Evolutionary conservation across 805 yeast genomes (phyloP).

Genomic region (Sugiyamaella marilandica): DNA sequence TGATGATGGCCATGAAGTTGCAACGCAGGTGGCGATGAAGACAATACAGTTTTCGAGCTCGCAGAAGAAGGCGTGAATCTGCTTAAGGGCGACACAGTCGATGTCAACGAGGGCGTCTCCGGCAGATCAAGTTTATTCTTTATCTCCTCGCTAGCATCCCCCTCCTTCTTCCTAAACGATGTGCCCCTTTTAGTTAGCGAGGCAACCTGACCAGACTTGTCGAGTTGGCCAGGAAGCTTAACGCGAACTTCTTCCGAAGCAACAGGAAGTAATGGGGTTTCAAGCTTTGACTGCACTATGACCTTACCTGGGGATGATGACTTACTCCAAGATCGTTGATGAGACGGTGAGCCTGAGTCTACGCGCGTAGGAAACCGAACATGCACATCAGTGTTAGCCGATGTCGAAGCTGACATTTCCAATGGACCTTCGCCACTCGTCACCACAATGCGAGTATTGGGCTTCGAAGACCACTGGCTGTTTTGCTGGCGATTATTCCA

Average conservation of each 20-base stretch:
- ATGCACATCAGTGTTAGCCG: no score
- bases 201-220: not conserved
- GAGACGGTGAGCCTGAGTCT: not conserved
- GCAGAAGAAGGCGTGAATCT: no score
- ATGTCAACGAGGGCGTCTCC: slow-evolving; percentile 42
- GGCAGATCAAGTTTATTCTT: no score
- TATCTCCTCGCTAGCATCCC: no score
- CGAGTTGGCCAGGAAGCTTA: not conserved
- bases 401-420: no score
- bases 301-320: not conserved
- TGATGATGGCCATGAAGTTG: no score
- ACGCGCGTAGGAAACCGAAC: not conserved
- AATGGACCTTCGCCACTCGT: no score
- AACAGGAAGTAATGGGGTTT: not conserved
- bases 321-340: not conserved
- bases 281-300: not conserved
- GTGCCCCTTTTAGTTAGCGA: not conserved
- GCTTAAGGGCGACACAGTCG: slow-evolving; percentile 39
- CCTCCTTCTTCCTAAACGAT: no score
- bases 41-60: no score
- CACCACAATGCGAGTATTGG: no score
- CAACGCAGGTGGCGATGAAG: no score
- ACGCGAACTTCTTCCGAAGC: not conserved
- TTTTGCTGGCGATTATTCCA: no score
- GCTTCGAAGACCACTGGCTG: not conserved